Percentiles rank a stretch among this genome's conserved stretches.
These are phyloP conservation scores for Noccaea bulbosa DNA, from an alignment of 345 rosid species.

Conservation along the genomic window DNA sequence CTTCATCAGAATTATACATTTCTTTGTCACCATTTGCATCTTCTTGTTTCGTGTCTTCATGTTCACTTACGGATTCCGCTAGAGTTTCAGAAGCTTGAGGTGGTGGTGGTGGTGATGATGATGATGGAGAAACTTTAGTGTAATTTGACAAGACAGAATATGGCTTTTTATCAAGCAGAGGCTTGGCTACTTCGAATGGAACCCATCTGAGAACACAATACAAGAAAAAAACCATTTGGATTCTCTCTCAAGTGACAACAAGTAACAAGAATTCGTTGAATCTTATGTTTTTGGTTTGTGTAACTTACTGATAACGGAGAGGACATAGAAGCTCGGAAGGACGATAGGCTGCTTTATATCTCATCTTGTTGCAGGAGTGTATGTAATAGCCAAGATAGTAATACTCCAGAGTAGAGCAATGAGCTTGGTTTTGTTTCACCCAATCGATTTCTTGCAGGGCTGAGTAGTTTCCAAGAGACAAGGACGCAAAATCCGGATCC, in stretches of 20 bases:
- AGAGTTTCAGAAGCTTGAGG: constrained; percentile 46
- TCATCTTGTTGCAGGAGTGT: constrained; percentile 96
- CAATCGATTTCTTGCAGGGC: constrained; percentile 87
- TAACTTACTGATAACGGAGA: constrained; percentile 79
- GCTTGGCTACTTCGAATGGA: constrained; percentile 64
- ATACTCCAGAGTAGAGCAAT: constrained; percentile 74
- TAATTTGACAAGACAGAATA: constrained; percentile 68
- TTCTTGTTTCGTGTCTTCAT: constrained; percentile 48
- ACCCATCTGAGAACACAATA: constrained; percentile 76
- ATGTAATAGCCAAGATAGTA: constrained; percentile 97
- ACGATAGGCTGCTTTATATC: constrained; percentile 89
- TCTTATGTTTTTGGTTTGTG: background rate
- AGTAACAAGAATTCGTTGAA: background rate
- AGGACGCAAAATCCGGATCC: constrained; percentile 89
- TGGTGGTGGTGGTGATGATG: constrained; percentile 36
- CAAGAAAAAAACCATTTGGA: constrained; percentile 1
- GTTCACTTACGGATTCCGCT: constrained; percentile 40
- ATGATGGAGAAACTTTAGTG: constrained; percentile 45
- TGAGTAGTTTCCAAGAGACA: constrained; percentile 87
- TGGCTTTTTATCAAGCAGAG: constrained; percentile 69
- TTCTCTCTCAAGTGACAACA: constrained; percentile 9
- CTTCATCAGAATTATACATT: constrained; percentile 54
- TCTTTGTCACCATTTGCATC: constrained; percentile 42
- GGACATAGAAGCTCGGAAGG: constrained; percentile 98
- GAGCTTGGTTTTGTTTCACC: constrained; percentile 73